A percentile compares a stretch with the other conserved stretches of the same genome.
Evolutionary conservation across 257 asterid genomes (phyloP).

Genomic region (Eucommia ulmoides): DNA sequence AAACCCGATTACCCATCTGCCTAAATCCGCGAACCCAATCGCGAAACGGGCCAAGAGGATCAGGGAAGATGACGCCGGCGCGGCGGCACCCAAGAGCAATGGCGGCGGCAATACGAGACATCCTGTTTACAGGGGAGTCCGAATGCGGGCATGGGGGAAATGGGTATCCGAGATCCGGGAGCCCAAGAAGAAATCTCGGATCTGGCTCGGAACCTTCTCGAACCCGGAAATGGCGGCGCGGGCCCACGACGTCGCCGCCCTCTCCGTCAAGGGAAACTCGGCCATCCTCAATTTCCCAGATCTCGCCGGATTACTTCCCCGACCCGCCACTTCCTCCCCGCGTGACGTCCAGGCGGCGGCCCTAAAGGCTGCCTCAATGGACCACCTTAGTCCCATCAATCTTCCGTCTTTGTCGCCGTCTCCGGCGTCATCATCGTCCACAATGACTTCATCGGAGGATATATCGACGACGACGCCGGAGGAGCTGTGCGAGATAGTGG

Average conservation of each 20-base stretch:
- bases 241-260: not conserved
- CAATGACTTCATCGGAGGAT: not conserved
- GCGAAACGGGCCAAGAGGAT: not conserved
- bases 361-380: not conserved
- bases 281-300: not conserved
- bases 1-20: no score
- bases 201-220: not conserved
- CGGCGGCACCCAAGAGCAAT: not conserved
- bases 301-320: not conserved
- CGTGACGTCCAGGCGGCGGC: not conserved
- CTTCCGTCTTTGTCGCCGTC: not conserved
- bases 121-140: not conserved
- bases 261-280: not conserved
- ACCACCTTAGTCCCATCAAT: not conserved
- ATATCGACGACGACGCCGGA: conserved; percentile 7
- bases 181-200: not conserved
- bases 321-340: not conserved
- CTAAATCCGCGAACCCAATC: no score
- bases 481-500: conserved; percentile 59
- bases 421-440: not conserved
- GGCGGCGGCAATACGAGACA: not conserved
- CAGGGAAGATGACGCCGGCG: not conserved
- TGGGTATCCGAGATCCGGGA: not conserved
- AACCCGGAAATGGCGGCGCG: not conserved
- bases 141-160: not conserved